These are phyloP conservation scores for Arabis alpina DNA, from an alignment of 345 rosid genomes.

Conservation along the genomic window DNA sequence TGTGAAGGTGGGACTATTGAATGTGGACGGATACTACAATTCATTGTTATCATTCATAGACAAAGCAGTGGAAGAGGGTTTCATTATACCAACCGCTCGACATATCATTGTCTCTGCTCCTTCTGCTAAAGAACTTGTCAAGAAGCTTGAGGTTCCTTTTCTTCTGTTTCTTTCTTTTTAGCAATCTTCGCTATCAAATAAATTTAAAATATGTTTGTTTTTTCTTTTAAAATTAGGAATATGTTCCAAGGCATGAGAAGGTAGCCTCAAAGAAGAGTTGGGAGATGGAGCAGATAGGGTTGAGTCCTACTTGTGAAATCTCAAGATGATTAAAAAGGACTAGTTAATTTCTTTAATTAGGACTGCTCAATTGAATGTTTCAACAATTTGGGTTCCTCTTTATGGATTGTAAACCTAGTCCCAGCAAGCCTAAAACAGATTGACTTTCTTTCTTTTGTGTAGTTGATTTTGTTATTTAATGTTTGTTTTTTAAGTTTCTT, in stretches of 20 bases:
- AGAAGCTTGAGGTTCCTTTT: constrained; percentile 63
- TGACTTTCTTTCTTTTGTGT: constrained; percentile 33
- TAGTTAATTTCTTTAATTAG: constrained; percentile 29
- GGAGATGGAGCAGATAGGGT: constrained; percentile 65
- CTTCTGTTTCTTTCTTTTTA: background rate
- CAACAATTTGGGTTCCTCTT: constrained; percentile 37
- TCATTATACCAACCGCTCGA: constrained; percentile 68
- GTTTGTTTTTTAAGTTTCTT: background rate
- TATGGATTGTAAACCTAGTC: constrained; percentile 29
- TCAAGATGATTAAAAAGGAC: constrained; percentile 51
- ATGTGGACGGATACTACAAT: constrained; percentile 82
- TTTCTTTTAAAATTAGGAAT: constrained; percentile 52
- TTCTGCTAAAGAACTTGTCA: constrained; percentile 64
- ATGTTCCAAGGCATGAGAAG: constrained; percentile 71
- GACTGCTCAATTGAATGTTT: constrained; percentile 26
- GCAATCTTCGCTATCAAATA: background rate
- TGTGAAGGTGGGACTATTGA: constrained; percentile 73
- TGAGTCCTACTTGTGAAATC: constrained; percentile 53
- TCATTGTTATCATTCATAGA: constrained; percentile 72
- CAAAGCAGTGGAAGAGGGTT: constrained; percentile 85
- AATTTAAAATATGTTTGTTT: background rate
- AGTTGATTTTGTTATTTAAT: constrained; percentile 36
- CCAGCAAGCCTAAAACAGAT: constrained; percentile 3
- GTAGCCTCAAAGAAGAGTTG: constrained; percentile 78
- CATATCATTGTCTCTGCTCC: constrained; percentile 80